Evolutionary conservation across 2,329 filamentous ascomycete species (phyloP).

Genomic region (Eurotiales sp.): DNA sequence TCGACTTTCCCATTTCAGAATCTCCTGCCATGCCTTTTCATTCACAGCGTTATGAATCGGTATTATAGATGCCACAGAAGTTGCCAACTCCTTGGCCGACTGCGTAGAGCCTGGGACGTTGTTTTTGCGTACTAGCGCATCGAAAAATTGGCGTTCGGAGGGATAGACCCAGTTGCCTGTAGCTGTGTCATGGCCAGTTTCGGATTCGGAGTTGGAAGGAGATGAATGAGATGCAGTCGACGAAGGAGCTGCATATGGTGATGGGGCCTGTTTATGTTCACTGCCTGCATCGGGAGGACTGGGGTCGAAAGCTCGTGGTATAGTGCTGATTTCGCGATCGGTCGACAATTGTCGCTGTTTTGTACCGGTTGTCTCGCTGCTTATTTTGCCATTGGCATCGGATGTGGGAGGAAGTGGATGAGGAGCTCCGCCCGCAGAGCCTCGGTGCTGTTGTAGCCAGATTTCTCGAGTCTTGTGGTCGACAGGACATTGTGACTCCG

Average conservation of each 20-base stretch:
- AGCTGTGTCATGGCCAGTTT: slow-evolving; percentile 65
- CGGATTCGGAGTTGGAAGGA: slow-evolving; percentile 71
- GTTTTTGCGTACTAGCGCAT: slow-evolving; percentile 91
- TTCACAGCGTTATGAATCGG: slow-evolving; percentile 99
- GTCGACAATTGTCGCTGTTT: slow-evolving; percentile 53
- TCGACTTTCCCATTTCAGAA: slow-evolving; percentile 79
- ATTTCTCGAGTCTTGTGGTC: slow-evolving; percentile 83
- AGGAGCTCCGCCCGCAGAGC: slow-evolving; percentile 32
- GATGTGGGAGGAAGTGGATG: slow-evolving; percentile 28
- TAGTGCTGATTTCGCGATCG: slow-evolving; percentile 72
- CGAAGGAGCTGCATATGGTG: slow-evolving; percentile 19
- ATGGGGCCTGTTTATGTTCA: slow-evolving; percentile 17
- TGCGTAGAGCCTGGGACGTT: slow-evolving; percentile 57
- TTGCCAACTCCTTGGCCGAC: slow-evolving; percentile 45
- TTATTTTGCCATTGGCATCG: slow-evolving; percentile 19
- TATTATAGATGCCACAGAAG: slow-evolving; percentile 86
- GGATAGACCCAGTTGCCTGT: slow-evolving; percentile 97
- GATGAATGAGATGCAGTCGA: slow-evolving; percentile 26
- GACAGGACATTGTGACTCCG: slow-evolving; percentile 67
- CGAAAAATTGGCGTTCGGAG: slow-evolving; percentile 95
- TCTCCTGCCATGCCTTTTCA: slow-evolving; percentile 91
- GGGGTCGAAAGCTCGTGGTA: slow-evolving; percentile 59
- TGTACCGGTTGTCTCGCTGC: slow-evolving; percentile 21
- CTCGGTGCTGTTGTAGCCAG: slow-evolving; percentile 64
- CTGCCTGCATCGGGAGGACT: slow-evolving; percentile 16